Evolutionary conservation across 192 early-diverging fungal genomes (phyloP).

Genomic region (Phycomyces nitens): DNA sequence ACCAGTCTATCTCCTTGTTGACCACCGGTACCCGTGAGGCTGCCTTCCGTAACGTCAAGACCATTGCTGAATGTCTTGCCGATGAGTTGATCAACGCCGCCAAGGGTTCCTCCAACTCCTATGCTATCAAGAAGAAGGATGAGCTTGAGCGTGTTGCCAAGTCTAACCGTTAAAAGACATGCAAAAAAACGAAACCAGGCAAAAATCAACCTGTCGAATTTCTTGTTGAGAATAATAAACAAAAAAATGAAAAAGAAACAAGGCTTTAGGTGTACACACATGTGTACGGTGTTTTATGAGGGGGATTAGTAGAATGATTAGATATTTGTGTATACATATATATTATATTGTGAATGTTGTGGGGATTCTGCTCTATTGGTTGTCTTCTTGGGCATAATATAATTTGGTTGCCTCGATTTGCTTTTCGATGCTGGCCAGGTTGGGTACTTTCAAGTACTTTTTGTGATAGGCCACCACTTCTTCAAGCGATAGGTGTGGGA

Average conservation of each 20-base stretch:
- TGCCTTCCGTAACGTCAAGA: slow-evolving; percentile 99
- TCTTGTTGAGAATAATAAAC: too few species aligned
- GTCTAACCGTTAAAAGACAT: slow-evolving; percentile 26
- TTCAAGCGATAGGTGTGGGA: slow-evolving; percentile 78
- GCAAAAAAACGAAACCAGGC: not conserved
- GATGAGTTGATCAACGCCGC: slow-evolving; percentile 99
- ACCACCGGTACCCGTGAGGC: slow-evolving; percentile 98
- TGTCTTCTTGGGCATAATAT: slow-evolving; percentile 36
- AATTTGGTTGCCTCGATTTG: slow-evolving; percentile 34
- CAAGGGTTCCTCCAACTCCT: slow-evolving; percentile 97
- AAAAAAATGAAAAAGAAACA: too few species aligned
- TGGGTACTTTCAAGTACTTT: slow-evolving; percentile 47
- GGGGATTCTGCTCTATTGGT: slow-evolving; percentile 7
- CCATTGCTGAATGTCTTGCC: slow-evolving; percentile 99
- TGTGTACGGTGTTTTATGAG: too few species aligned
- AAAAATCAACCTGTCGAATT: too few species aligned
- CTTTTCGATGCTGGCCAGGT: slow-evolving; percentile 27
- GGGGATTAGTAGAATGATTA: too few species aligned
- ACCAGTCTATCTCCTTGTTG: slow-evolving; percentile 92
- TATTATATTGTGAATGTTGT: not conserved
- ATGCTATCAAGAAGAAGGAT: slow-evolving; percentile 99
- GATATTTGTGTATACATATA: not conserved
- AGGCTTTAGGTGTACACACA: not conserved
- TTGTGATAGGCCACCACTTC: slow-evolving; percentile 61
- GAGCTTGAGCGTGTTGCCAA: slow-evolving; percentile 92